Base-by-base conservation (phyloP, 805 yeast species). In the Wilhelminamyces savonicus region DNA sequence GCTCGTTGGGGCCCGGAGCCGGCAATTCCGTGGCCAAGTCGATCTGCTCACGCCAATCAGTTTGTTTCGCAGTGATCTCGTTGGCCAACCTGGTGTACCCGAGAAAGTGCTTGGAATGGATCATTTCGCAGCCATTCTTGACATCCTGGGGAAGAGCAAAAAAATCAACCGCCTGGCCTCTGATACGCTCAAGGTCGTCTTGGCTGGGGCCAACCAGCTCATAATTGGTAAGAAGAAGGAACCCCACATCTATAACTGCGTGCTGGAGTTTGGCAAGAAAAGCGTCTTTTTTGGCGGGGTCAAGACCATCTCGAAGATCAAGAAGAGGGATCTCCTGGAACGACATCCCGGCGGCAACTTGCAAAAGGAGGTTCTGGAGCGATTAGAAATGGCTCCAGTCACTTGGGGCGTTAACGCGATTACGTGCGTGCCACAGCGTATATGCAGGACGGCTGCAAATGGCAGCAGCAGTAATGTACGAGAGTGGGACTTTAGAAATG, bases 1-100 rank as follows among this genome's bases (percentile, higher is more conserved):
- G 67, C 13, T 58, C 68, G 23, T 47, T 58, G 15, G 46, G 39
- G 0, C 35, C 32, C 1, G 74, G 74, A 8, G 65, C 61, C 3
- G 69, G 62, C 20, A 69, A 49, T 35, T 67, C 74, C 5, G 77
- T 71, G 4, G 74, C 81, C 32, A 76, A 55, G 43, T 76, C 82
- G 35, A 70, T 67, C 50, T 77, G 82, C 42, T 76, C 83, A 33
- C 82, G 55, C 66, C 76, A 66, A 43, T 76, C 83, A 3, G 70
- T 60, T 16, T 56, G 55, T 14, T 56, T 55, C 9, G 75, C 74
- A 0, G 82, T 75, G 29, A 71, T 66, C 42, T 76, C 82, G 34
- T 74, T 71, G 5, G 78, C 81, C 15, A 76, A 53, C 21, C 65
- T 53, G 18, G 75, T 67, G 56, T 68, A 78, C 4, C 78, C 83